Percentiles rank a stretch among this genome's conserved stretches.
Evolutionary conservation across 257 asterid genomes (phyloP).

Genomic region (Solanum habrochaites): DNA sequence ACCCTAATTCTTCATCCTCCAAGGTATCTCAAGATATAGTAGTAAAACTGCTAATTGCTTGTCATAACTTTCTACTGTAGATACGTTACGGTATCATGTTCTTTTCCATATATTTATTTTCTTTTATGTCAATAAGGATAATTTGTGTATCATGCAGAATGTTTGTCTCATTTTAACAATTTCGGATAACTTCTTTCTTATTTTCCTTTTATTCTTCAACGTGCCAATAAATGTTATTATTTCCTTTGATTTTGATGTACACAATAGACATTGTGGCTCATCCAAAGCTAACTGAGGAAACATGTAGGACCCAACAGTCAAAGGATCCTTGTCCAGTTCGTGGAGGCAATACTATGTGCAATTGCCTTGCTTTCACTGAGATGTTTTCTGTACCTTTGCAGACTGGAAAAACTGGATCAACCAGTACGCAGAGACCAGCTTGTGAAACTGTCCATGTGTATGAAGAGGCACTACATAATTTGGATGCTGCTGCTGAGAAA

Average conservation of each 20-base stretch:
- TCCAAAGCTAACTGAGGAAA: not conserved
- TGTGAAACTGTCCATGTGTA: slow-evolving; percentile 11
- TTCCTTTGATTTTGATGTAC: not conserved
- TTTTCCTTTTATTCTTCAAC: not conserved
- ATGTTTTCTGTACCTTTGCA: not conserved
- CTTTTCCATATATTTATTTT: not conserved
- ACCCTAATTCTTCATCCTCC: slow-evolving; percentile 18
- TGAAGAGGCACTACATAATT: slow-evolving; percentile 32
- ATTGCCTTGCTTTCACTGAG: not conserved
- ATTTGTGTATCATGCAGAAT: not conserved
- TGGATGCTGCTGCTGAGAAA: slow-evolving; percentile 48
- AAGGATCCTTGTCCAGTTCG: not conserved
- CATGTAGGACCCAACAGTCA: not conserved
- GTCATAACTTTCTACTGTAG: not conserved
- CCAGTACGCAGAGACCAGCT: not conserved
- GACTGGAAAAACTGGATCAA: not conserved
- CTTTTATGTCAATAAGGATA: not conserved
- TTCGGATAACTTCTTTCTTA: not conserved
- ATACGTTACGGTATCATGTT: not conserved
- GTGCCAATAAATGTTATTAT: not conserved
- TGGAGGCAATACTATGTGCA: not conserved
- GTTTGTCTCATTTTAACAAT: not conserved
- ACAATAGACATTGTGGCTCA: not conserved
- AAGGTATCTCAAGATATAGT: slow-evolving; percentile 18
- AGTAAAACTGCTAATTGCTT: not conserved